These are phyloP conservation scores for Nicotiana knightiana DNA, from an alignment of 257 asterid species.

Conservation along the genomic window DNA sequence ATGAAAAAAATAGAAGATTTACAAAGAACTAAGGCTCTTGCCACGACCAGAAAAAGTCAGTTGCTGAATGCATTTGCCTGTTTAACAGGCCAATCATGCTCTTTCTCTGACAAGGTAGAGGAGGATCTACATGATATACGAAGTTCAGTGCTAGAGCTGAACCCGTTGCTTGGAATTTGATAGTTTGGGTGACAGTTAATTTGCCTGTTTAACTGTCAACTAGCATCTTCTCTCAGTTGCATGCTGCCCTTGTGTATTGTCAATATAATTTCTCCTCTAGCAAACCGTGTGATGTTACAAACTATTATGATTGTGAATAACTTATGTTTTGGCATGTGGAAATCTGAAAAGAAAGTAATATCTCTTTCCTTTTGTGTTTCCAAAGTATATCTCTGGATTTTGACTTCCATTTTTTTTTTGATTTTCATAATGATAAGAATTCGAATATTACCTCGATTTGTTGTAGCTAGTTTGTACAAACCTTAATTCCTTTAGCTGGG, in stretches of 20 bases:
- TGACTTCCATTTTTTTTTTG: background rate
- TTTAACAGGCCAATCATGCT: slow-evolving; percentile 28
- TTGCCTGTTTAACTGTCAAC: slow-evolving; percentile 16
- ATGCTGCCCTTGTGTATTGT: background rate
- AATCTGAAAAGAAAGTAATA: background rate
- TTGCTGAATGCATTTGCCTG: slow-evolving; percentile 28
- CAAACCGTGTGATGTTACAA: background rate
- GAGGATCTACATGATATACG: slow-evolving; percentile 48
- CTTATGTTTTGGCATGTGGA: background rate
- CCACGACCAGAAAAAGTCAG: slow-evolving; percentile 30
- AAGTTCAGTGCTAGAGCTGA: slow-evolving; percentile 47
- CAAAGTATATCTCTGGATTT: background rate
- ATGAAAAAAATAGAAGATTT: slow-evolving; percentile 31
- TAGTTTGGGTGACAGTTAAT: slow-evolving; percentile 7
- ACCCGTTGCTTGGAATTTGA: slow-evolving; percentile 22
- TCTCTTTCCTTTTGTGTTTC: background rate
- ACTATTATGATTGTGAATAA: slow-evolving; percentile 8
- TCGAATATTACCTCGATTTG: background rate
- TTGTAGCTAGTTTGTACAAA: background rate
- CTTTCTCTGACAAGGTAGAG: slow-evolving; percentile 54
- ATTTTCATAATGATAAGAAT: background rate
- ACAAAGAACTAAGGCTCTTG: slow-evolving; percentile 32
- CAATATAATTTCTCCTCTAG: background rate
- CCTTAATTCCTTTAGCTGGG: background rate
- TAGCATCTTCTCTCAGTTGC: background rate